Conservation (phyloP, 768 basidiomycete species). For the Thelephora aurantiotincta region DNA sequence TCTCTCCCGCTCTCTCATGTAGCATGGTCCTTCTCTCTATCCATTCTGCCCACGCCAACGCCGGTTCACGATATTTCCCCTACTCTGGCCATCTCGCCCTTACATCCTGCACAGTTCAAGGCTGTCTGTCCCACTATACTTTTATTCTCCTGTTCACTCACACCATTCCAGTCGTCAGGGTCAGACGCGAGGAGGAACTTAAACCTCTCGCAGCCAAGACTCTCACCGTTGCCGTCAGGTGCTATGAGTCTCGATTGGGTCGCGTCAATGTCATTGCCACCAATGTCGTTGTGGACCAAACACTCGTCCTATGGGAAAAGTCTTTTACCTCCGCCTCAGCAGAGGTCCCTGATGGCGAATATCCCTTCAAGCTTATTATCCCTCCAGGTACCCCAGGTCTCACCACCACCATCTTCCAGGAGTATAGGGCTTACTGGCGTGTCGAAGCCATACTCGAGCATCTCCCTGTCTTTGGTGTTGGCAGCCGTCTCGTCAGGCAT, state of each 20-base stretch:
- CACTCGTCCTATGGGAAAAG: constrained; percentile 56
- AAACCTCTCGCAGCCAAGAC: constrained; percentile 54
- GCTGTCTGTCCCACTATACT: constrained; percentile 29
- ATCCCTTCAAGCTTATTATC: constrained; percentile 57
- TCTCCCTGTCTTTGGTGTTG: constrained; percentile 46
- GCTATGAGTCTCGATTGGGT: constrained; percentile 65
- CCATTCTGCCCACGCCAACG: constrained; percentile 56
- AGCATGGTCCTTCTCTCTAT: constrained; percentile 59
- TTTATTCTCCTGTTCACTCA: constrained; percentile 2
- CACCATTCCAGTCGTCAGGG: constrained; percentile 42
- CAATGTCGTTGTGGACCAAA: constrained; percentile 55
- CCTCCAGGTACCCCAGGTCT: constrained; percentile 50
- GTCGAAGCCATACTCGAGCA: constrained; percentile 75
- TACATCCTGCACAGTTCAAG: constrained; percentile 67
- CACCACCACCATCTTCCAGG: constrained; percentile 59
- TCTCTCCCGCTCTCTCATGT: neutral
- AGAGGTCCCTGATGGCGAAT: constrained; percentile 49
- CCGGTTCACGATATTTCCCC: constrained; percentile 59
- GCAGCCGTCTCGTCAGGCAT: constrained; percentile 52
- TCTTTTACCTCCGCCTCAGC: constrained; percentile 40
- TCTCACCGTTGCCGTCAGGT: constrained; percentile 62
- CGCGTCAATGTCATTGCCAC: constrained; percentile 42
- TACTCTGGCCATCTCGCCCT: constrained; percentile 68
- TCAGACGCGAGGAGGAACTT: constrained; percentile 53
- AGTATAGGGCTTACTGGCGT: constrained; percentile 72